A percentile compares a stretch with the other conserved stretches of the same genome.
These are phyloP conservation scores for Syzygium aqueum DNA, from an alignment of 345 rosid species.

Conservation along the genomic window DNA sequence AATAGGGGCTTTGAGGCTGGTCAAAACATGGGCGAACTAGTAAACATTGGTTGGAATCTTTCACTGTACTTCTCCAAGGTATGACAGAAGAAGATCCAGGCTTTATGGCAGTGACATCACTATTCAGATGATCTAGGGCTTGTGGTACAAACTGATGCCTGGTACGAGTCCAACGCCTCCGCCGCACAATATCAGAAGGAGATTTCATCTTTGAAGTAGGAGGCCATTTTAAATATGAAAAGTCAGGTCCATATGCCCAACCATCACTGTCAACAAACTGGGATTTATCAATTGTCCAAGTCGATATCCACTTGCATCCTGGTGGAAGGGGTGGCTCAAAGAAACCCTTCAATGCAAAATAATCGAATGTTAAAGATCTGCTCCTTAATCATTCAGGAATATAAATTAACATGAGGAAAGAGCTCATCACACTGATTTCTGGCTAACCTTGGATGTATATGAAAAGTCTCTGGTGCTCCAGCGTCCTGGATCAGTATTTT, in stretches of 20 bases:
- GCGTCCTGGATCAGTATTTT: constrained; percentile 25
- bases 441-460: constrained; percentile 42
- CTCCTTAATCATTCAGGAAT: neutral
- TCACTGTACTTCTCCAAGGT: constrained; percentile 80
- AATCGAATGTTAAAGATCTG: neutral
- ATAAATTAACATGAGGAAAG: neutral
- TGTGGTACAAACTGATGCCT: constrained; percentile 24
- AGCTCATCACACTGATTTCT: neutral
- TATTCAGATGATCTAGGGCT: constrained; percentile 5
- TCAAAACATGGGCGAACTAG: constrained; percentile 63
- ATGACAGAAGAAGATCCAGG: constrained; percentile 70
- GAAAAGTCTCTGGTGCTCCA: constrained; percentile 62
- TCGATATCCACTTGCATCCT: constrained; percentile 57
- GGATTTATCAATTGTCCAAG: constrained; percentile 53
- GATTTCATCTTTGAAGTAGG: constrained; percentile 31
- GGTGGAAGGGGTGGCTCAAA: constrained; percentile 43
- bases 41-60: constrained; percentile 55
- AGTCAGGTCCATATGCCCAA: constrained; percentile 59
- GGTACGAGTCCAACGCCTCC: constrained; percentile 54
- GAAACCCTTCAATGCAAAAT: constrained; percentile 34
- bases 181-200: constrained; percentile 30
- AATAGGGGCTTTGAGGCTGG: constrained; percentile 34
- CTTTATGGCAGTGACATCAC: constrained; percentile 25
- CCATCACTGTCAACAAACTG: constrained; percentile 44
- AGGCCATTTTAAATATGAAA: constrained; percentile 44